Evolutionary conservation across 306 rosid genomes (phyloP).

Genomic region (Citrullus mucosospermus): DNA sequence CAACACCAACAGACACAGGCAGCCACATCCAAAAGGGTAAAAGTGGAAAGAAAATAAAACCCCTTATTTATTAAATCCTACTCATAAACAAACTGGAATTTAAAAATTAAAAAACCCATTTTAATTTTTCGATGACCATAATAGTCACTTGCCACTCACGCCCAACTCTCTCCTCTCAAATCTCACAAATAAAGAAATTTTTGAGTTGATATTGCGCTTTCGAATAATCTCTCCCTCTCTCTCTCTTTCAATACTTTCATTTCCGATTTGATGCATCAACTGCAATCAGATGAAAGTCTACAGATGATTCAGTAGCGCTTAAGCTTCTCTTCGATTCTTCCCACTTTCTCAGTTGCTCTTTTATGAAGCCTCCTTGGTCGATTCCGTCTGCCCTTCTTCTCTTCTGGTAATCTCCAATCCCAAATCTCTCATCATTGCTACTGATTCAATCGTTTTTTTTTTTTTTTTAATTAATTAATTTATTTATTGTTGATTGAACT

Average conservation of each 20-base stretch:
- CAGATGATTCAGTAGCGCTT: background rate
- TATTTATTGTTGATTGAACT: background rate
- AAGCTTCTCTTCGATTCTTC: background rate
- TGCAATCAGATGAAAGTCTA: background rate
- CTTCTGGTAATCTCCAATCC: slow-evolving; percentile 1
- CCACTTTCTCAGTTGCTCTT: background rate
- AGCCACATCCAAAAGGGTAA: background rate
- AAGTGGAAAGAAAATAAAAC: background rate
- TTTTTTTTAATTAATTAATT: no score
- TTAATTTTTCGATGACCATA: background rate
- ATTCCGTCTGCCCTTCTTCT: background rate
- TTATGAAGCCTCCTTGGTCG: slow-evolving; percentile 3
- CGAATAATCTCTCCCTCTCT: background rate
- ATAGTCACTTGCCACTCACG: slow-evolving; percentile 10
- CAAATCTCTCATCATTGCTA: background rate
- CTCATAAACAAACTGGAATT: background rate
- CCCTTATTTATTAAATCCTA: background rate
- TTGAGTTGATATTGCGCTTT: slow-evolving; percentile 7
- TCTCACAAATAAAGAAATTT: background rate
- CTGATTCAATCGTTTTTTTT: background rate
- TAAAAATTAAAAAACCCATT: background rate
- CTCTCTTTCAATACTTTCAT: background rate
- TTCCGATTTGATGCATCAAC: slow-evolving; percentile 7
- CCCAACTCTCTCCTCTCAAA: background rate
- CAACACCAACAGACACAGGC: background rate